These are phyloP conservation scores for Picea abies DNA, from an alignment of 83 land plant genomes.

Conservation along the genomic window DNA sequence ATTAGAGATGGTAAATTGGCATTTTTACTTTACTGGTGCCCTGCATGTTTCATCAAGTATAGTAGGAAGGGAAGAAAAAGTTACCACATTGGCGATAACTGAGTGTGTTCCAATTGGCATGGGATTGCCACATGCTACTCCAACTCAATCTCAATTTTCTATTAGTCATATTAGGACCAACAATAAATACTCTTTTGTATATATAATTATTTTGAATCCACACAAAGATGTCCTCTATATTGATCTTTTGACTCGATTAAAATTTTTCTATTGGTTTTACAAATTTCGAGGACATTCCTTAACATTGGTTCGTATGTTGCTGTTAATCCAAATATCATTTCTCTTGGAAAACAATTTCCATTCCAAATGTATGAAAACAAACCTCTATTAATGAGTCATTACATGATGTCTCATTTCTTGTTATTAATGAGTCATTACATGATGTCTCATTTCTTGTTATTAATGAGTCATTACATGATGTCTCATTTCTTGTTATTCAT, in stretches of 20 bases:
- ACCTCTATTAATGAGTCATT: background rate
- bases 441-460: too few species aligned
- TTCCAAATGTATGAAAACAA: background rate
- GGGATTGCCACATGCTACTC: slow-evolving; percentile 19
- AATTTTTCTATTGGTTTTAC: slow-evolving; percentile 12
- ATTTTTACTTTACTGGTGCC: slow-evolving; percentile 40
- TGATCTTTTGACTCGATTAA: background rate
- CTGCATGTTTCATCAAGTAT: slow-evolving; percentile 47
- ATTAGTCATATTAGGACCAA: slow-evolving; percentile 55
- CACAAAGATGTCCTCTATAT: background rate
- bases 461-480: too few species aligned
- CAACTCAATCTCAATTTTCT: background rate
- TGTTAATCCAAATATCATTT: slow-evolving; percentile 72
- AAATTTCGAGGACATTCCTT: slow-evolving; percentile 64
- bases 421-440: too few species aligned
- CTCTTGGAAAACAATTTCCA: slow-evolving; percentile 71
- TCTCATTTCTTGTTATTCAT: too few species aligned
- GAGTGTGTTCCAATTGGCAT: slow-evolving; percentile 62
- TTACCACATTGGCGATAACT: slow-evolving; percentile 32
- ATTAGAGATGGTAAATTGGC: background rate
- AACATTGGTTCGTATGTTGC: slow-evolving; percentile 67
- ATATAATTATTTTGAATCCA: background rate
- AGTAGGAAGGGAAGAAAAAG: slow-evolving; percentile 70
- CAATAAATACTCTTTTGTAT: background rate
- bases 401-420: too few species aligned